Evolutionary conservation across 345 rosid species (phyloP).

Genomic region (Eucalyptus regnans): DNA sequence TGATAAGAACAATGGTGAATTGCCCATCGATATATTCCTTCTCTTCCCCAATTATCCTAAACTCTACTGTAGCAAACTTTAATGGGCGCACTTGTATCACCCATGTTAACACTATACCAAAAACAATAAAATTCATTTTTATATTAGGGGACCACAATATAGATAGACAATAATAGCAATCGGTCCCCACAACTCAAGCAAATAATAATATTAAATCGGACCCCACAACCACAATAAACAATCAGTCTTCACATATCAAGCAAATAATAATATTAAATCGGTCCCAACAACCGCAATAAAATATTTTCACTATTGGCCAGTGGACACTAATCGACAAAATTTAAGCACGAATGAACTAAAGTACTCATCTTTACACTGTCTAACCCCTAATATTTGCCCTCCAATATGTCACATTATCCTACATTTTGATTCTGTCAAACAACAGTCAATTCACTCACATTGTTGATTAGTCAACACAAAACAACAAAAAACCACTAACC

Average conservation of each 20-base stretch:
- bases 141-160: too few relatives aligned
- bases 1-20: too few relatives aligned
- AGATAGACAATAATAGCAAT: too few relatives aligned
- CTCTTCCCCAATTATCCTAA: neutral
- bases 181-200: neutral
- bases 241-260: too few relatives aligned
- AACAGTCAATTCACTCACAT: neutral
- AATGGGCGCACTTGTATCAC: neutral
- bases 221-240: too few relatives aligned
- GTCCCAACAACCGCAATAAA: too few relatives aligned
- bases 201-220: too few relatives aligned
- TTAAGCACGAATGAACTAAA: neutral
- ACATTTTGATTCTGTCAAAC: neutral
- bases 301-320: neutral
- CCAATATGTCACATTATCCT: neutral
- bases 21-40: neutral
- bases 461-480: neutral
- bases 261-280: too few relatives aligned
- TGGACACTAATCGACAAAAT: neutral
- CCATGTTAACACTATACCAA: neutral
- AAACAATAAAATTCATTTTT: too few relatives aligned
- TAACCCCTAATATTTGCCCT: neutral
- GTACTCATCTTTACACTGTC: neutral
- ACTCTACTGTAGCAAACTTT: neutral
- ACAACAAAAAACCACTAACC: neutral